phyloP scores from a whole-genome alignment of 495 filamentous ascomycete species.

The Glutinoglossum americanum region DNA sequence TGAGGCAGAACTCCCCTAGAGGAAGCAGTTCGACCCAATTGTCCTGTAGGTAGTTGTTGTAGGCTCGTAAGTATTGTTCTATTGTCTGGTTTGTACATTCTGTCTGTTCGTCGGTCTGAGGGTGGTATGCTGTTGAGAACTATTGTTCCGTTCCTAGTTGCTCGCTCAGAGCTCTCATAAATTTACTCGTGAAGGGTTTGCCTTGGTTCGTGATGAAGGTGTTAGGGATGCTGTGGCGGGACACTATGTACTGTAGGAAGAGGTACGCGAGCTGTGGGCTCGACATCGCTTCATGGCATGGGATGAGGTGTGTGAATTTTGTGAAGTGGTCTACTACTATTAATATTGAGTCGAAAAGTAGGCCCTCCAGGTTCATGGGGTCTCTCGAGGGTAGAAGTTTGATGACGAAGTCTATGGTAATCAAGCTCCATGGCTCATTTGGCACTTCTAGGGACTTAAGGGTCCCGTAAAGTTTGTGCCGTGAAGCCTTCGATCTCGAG shows the following conservation, averaged over 20 bases:
- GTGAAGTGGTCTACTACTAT: background rate
- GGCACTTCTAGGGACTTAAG: background rate
- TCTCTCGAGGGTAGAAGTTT: background rate
- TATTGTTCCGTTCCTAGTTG: background rate
- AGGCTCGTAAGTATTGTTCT: constrained; percentile 12
- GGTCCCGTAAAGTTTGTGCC: background rate
- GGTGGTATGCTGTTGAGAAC: constrained; percentile 4
- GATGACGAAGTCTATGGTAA: background rate
- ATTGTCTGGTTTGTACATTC: constrained; percentile 10
- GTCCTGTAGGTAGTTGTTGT: constrained; percentile 11
- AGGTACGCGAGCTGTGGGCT: background rate
- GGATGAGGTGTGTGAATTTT: background rate
- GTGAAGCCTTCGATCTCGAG: background rate
- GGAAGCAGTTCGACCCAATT: constrained; percentile 13
- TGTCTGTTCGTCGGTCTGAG: constrained; percentile 11
- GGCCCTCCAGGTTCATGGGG: background rate
- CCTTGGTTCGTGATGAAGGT: background rate
- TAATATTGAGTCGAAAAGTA: background rate
- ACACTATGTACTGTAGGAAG: background rate
- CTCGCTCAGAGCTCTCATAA: background rate
- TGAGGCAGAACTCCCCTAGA: constrained; percentile 1
- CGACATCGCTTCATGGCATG: background rate
- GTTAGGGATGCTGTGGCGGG: background rate
- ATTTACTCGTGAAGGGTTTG: background rate
- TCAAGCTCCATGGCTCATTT: background rate